Evolutionary conservation across 257 asterid species (phyloP), one percentile per base, ranked within the genome.

Genomic region (Coffea eugenioides): DNA sequence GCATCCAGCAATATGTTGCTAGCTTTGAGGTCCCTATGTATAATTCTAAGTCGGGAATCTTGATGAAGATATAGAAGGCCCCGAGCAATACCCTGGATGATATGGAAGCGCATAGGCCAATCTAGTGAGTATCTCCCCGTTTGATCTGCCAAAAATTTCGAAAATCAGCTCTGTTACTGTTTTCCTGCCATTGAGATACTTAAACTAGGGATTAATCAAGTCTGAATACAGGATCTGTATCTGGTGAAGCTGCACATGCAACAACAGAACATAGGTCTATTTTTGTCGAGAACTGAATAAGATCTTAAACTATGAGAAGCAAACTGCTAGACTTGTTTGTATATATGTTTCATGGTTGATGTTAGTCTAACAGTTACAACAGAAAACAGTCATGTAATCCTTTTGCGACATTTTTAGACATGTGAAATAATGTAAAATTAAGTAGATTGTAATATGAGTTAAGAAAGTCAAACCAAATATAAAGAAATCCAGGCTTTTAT

Each of bases 11-110:
- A 79, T 25, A 90, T 83, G 43, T 90, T 89, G 89, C 96, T 88
- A 0, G 90, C 81, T 82, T 89, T 91, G 45, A 89, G 87, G 80
- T 89, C 93, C 77, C 92, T 64, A 46, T 86, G 90, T 77, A 89
- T 88, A n/a, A 88, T 77, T 74, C 87, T 75, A 34, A 90, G 79
- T n/a, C 83, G 84, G 0, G 93, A 89, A 83, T 91, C 94, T 81
- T 88, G 92, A 80, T 87, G 96, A n/a, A 91, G 90, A 69, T 88
- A 89, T 73, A 87, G 71, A 15, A 91, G 82, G 3, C 96, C 92
- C 18, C 93, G 72, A 52, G 88, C 88, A 54, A 89, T 81, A 2
- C 90, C 92, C 78, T 80, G 79, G 12, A 89, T 78, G 41, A 85
- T 84, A 16, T 85, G 74, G 80, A 88, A 83, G 65, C 92, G 87